Conservation (phyloP, 805 yeast species). For the Brettanomyces sp. region DNA sequence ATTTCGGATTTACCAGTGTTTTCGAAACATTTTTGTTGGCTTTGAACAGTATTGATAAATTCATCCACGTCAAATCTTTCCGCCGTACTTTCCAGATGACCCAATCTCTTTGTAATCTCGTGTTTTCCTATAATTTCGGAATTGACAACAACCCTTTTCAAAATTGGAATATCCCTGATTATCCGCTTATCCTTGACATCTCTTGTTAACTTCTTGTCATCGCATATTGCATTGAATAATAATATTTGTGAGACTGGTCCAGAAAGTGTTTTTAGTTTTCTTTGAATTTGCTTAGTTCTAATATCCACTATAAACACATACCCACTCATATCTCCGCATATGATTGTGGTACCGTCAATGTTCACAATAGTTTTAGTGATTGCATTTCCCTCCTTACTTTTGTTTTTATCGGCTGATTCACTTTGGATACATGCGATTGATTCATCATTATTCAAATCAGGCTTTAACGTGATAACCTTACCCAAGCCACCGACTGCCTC, state of each 20-base stretch:
- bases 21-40: constrained; percentile 44
- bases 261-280: constrained; percentile 34
- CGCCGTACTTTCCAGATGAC: constrained; percentile 6
- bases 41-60: constrained; percentile 39
- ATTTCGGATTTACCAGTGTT: constrained; percentile 18
- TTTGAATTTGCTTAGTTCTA: constrained; percentile 57
- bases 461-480: constrained; percentile 39
- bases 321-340: constrained; percentile 73
- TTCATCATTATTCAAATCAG: constrained; percentile 37
- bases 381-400: constrained; percentile 12
- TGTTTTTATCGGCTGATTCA: constrained; percentile 12
- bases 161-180: constrained; percentile 44
- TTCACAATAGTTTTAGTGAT: constrained; percentile 52
- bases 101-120: constrained; percentile 31
- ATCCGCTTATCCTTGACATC: constrained; percentile 21
- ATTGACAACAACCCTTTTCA: constrained; percentile 51
- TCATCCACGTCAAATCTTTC: constrained; percentile 31
- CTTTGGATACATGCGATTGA: constrained; percentile 47
- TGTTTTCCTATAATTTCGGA: constrained; percentile 31
- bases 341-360: constrained; percentile 63
- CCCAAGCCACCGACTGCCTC: constrained; percentile 56
- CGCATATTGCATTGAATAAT: constrained; percentile 10
- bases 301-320: constrained; percentile 59
- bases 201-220: constrained; percentile 9
- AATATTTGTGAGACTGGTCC: constrained; percentile 19